Evolutionary conservation across 1,284 basidiomycete genomes (phyloP), one percentile per base, ranked within the genome.

Genomic region (Cryptococcus wingfieldii): DNA sequence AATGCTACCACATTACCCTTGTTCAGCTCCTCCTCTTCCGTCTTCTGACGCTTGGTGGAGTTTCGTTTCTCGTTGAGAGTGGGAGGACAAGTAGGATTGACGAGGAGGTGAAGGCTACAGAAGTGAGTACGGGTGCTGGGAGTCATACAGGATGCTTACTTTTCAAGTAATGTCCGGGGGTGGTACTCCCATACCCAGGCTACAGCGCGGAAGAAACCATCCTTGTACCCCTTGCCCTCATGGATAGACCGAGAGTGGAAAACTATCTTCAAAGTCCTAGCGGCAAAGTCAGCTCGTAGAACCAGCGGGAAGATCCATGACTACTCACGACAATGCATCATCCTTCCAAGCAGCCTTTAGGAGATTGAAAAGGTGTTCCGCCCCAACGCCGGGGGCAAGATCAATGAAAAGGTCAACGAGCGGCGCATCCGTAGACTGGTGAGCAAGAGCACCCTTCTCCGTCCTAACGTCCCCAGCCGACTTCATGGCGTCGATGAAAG

Each of bases 221-320:
- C 49, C 53, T 62, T 62, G 55, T 56, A 58, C 1, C 67, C 68
- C 51, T 72, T 72, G n/a, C 70, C 70, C 46, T 70, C 64, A 50
- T 70, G 68, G 28, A 72, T 72, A 5, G 67, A 69, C 19, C 70
- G 42, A 4, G 61, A 58, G 23, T 72, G 68, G 58, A 70, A 64
- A 41, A 72, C 56, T 42, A 69, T 56, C 39, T 57, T 54, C 23
- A 67, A 44, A 2, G 69, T 71, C 1, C 68, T 70, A 44, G 19
- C 7, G 38, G 23, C 34, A 25, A 23, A 19, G 28, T 23, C 7
- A 28, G 23, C 14, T 41, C 19, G 25, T 46, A 41, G 16, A 46
- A 49, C 31, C 23, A 34, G 44, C 16, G 1, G 14, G 28, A 34
- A 14, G 8, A 61, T 65, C 61, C 54, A 68, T 65, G 57, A 43